A percentile compares a stretch with the other conserved stretches of the same genome.
phyloP scores from a whole-genome alignment of 2,329 filamentous ascomycete species.

The Furcasterigmium sp. region DNA sequence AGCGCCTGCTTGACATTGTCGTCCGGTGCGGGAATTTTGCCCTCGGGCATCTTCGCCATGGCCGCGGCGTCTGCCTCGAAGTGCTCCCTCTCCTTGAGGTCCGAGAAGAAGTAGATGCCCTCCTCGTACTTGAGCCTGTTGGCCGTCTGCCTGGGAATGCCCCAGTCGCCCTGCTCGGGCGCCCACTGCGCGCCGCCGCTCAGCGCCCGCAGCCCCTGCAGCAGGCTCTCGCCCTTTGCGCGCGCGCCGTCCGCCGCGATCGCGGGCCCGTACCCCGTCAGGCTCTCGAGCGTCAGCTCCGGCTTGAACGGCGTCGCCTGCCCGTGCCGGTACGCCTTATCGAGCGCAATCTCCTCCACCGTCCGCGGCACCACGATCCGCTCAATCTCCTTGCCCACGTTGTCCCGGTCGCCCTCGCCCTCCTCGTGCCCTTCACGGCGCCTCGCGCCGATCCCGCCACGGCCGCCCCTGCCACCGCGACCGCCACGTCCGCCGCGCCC shows the following conservation, averaged over 20 bases:
- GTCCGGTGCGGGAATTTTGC: slow-evolving; percentile 25
- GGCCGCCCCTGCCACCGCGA: slow-evolving; percentile 8
- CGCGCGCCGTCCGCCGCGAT: slow-evolving; percentile 23
- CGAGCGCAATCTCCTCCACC: slow-evolving; percentile 18
- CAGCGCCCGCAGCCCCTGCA: slow-evolving; percentile 29
- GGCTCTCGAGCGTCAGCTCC: slow-evolving; percentile 26
- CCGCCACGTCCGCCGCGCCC: slow-evolving; percentile 9
- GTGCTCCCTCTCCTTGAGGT: slow-evolving; percentile 11
- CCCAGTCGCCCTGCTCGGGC: background rate
- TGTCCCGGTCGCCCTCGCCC: slow-evolving; percentile 7
- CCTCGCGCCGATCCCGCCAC: slow-evolving; percentile 12
- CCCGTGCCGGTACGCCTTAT: slow-evolving; percentile 16
- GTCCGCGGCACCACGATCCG: slow-evolving; percentile 11
- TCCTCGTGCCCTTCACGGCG: slow-evolving; percentile 6
- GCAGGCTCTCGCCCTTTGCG: slow-evolving; percentile 17
- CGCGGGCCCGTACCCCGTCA: slow-evolving; percentile 23
- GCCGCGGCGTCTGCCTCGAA: slow-evolving; percentile 5
- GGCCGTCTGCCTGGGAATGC: background rate
- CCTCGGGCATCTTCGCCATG: slow-evolving; percentile 13
- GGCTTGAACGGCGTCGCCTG: slow-evolving; percentile 21
- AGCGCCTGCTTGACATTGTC: slow-evolving; percentile 26
- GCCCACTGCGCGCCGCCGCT: slow-evolving; percentile 19
- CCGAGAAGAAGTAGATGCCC: slow-evolving; percentile 10
- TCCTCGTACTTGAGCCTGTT: slow-evolving; percentile 8
- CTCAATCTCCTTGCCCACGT: slow-evolving; percentile 7